Conservation (phyloP, 2,329 filamentous ascomycete species). For the Diaporthe helianthi region DNA sequence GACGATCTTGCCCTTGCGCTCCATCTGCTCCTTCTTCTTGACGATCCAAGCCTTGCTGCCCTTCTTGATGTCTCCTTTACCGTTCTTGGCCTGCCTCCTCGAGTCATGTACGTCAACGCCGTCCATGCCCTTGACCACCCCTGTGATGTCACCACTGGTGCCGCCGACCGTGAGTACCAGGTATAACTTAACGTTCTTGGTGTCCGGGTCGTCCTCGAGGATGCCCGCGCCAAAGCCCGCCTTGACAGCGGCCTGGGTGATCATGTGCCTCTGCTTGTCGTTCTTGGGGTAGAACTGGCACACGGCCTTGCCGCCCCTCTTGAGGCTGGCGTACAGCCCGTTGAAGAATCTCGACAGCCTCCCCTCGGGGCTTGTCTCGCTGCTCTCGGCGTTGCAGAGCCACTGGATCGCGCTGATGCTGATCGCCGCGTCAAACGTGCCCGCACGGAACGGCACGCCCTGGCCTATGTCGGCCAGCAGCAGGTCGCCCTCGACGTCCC, state of each 20-base stretch:
- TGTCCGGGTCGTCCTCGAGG: conserved; percentile 92
- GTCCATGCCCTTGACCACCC: conserved; percentile 88
- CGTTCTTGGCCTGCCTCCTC: conserved; percentile 58
- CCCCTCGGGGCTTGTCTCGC: conserved; percentile 80
- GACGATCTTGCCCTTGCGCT: conserved; percentile 91
- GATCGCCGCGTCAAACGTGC: conserved; percentile 93
- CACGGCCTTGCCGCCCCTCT: conserved; percentile 85
- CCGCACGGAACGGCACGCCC: conserved; percentile 90
- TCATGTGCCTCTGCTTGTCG: conserved; percentile 89
- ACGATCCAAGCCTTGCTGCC: conserved; percentile 85
- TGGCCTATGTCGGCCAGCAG: conserved; percentile 94
- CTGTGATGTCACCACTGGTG: conserved; percentile 81
- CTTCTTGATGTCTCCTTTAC: conserved; percentile 70
- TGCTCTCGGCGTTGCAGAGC: conserved; percentile 94
- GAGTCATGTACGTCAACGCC: conserved; percentile 82
- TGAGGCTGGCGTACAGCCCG: conserved; percentile 83
- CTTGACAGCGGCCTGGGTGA: conserved; percentile 86
- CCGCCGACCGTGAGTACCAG: conserved; percentile 89
- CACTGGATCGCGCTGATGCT: conserved; percentile 97
- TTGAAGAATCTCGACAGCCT: conserved; percentile 89
- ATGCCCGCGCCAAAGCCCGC: conserved; percentile 96
- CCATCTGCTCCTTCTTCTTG: conserved; percentile 91
- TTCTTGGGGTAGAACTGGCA: conserved; percentile 99
- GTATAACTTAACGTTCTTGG: conserved; percentile 97
- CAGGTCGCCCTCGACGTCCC: conserved; percentile 93